These are phyloP conservation scores for Escallonia rubra DNA, from an alignment of 129 eudicot species.

Conservation along the genomic window DNA sequence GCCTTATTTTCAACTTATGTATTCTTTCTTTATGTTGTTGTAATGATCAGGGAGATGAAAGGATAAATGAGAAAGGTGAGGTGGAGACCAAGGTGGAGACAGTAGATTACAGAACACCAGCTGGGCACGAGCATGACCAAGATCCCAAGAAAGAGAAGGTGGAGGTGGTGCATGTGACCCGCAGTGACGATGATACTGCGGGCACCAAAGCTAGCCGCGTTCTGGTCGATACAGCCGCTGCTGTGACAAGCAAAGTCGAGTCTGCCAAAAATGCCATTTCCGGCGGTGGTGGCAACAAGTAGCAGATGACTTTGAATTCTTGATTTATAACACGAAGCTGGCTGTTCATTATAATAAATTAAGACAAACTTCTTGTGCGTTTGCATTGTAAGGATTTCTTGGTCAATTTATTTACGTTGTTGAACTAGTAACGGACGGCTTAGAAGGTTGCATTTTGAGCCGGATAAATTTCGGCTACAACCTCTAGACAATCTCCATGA, in stretches of 20 bases:
- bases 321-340: too few species aligned
- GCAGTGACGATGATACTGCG: not conserved
- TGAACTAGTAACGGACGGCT: too few species aligned
- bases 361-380: not conserved
- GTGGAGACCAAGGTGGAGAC: slow-evolving; percentile 15
- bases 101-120: slow-evolving; percentile 8
- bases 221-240: slow-evolving; percentile 27
- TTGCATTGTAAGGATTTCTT: too few species aligned
- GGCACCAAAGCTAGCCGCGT: slow-evolving; percentile 4
- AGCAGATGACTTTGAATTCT: not conserved
- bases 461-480: too few species aligned
- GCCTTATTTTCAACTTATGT: too few species aligned
- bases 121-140: slow-evolving; percentile 11
- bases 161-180: slow-evolving; percentile 23
- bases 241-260: slow-evolving; percentile 18
- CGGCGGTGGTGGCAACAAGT: not conserved
- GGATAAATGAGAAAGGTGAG: slow-evolving; percentile 13
- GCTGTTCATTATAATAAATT: too few species aligned
- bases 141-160: slow-evolving; percentile 25
- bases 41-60: too few species aligned
- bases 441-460: too few species aligned
- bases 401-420: too few species aligned
- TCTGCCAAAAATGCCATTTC: not conserved
- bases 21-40: too few species aligned
- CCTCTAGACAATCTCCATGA: too few species aligned